Percentiles rank a stretch among this genome's conserved stretches.
Evolutionary conservation across 768 basidiomycete genomes (phyloP).

Genomic region (Gelatoporia subvermispora): DNA sequence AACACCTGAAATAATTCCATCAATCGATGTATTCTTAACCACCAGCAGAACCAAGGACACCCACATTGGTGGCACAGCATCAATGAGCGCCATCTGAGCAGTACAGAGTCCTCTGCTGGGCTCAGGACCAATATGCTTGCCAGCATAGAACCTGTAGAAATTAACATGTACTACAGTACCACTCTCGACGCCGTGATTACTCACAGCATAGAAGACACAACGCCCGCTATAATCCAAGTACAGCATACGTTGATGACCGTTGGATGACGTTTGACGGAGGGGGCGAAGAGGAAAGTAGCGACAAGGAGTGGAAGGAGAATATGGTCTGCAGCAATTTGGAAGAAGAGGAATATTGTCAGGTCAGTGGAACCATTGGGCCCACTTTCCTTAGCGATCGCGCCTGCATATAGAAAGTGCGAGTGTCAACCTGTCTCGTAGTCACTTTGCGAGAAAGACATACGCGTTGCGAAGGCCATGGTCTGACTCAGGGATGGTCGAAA

Average conservation of each 20-base stretch:
- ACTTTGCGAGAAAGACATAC: not conserved
- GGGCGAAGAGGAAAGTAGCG: slow-evolving; percentile 39
- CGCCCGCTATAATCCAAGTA: slow-evolving; percentile 43
- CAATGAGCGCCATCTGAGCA: slow-evolving; percentile 37
- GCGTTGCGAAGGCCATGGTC: not conserved
- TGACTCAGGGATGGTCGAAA: not conserved
- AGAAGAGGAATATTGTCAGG: slow-evolving; percentile 37
- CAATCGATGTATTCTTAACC: not conserved
- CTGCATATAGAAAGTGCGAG: slow-evolving; percentile 12
- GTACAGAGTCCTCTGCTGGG: slow-evolving; percentile 37
- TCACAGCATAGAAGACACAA: slow-evolving; percentile 40
- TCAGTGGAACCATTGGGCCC: slow-evolving; percentile 22
- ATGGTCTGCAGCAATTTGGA: slow-evolving; percentile 43
- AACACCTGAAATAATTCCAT: slow-evolving; percentile 4
- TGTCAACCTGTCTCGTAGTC: not conserved
- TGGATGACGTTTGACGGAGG: slow-evolving; percentile 33
- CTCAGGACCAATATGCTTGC: slow-evolving; percentile 29
- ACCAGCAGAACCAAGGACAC: no score
- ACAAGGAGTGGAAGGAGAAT: slow-evolving; percentile 41
- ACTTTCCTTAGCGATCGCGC: slow-evolving; percentile 19
- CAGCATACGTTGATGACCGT: slow-evolving; percentile 43
- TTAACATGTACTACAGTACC: not conserved
- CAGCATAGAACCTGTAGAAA: slow-evolving; percentile 33
- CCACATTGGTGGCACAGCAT: slow-evolving; percentile 18
- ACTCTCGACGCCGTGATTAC: slow-evolving; percentile 10